These are phyloP conservation scores for Plectosphaerella cucumerina DNA, from an alignment of 2,329 filamentous ascomycete species.

Conservation along the genomic window DNA sequence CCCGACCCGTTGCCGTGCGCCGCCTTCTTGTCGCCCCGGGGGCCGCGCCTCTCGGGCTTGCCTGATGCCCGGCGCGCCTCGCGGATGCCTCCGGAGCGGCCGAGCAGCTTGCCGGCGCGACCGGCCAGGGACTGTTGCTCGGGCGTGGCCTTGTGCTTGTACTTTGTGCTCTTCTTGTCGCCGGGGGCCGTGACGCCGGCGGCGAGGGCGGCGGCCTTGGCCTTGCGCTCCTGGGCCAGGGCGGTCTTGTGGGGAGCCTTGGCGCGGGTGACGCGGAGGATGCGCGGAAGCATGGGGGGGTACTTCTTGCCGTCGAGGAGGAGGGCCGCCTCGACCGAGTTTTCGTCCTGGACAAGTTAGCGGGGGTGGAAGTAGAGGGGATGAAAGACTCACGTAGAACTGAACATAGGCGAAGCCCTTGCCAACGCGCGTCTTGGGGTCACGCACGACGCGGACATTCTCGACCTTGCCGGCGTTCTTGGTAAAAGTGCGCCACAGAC, in stretches of 20 bases:
- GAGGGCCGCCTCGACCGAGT: constrained; percentile 85
- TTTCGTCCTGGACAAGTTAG: constrained; percentile 57
- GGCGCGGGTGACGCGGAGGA: constrained; percentile 80
- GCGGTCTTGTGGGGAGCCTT: constrained; percentile 65
- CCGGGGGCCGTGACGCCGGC: constrained; percentile 19
- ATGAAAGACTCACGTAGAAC: constrained; percentile 59
- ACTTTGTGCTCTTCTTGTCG: constrained; percentile 42
- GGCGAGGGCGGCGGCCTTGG: constrained; percentile 25
- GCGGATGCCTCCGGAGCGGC: constrained; percentile 58
- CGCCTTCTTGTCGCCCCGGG: neutral
- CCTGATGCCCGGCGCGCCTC: constrained; percentile 18
- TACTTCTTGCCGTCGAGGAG: constrained; percentile 88
- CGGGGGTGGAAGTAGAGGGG: neutral
- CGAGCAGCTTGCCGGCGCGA: constrained; percentile 70
- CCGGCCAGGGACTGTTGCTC: constrained; percentile 68
- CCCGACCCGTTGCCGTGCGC: constrained; percentile 13
- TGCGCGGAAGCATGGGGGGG: constrained; percentile 86
- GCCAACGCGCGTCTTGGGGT: constrained; percentile 84
- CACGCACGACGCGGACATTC: constrained; percentile 87
- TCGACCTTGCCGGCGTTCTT: constrained; percentile 76
- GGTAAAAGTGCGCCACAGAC: constrained; percentile 77
- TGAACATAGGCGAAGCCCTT: constrained; percentile 98
- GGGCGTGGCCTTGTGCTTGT: constrained; percentile 66
- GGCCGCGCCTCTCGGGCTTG: constrained; percentile 19
- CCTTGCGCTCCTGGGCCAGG: constrained; percentile 45